These are phyloP conservation scores for Podospora pseudocomata DNA, from an alignment of 495 filamentous ascomycete genomes.

Conservation along the genomic window DNA sequence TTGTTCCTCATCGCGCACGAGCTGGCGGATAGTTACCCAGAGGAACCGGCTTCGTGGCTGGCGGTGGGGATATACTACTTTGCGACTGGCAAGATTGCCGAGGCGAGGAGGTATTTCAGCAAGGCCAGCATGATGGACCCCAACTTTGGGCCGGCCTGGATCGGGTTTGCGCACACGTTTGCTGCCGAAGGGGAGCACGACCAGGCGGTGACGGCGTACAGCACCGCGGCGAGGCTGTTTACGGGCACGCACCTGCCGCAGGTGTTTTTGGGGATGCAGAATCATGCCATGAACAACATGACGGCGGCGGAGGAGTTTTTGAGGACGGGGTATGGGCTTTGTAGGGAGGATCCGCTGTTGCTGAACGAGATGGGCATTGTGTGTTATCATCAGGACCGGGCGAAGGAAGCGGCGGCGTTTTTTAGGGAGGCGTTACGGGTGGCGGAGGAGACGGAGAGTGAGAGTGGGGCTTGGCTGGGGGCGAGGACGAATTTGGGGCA, in stretches of 20 bases:
- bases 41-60: slow-evolving; percentile 86
- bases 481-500: slow-evolving; percentile 87
- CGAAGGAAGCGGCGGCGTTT: slow-evolving; percentile 64
- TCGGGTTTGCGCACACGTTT: slow-evolving; percentile 98
- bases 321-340: slow-evolving; percentile 74
- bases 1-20: slow-evolving; percentile 94
- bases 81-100: slow-evolving; percentile 79
- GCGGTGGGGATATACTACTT: slow-evolving; percentile 97
- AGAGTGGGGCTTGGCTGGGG: slow-evolving; percentile 79
- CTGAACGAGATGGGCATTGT: slow-evolving; percentile 95
- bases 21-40: slow-evolving; percentile 85
- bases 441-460: slow-evolving; percentile 74
- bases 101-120: slow-evolving; percentile 91
- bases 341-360: slow-evolving; percentile 77
- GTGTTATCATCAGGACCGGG: slow-evolving; percentile 83
- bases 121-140: slow-evolving; percentile 97
- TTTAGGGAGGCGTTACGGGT: slow-evolving; percentile 73
- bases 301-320: slow-evolving; percentile 93
- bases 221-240: slow-evolving; percentile 90
- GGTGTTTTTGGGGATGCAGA: slow-evolving; percentile 97
- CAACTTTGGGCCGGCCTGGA: slow-evolving; percentile 97
- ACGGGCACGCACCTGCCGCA: slow-evolving; percentile 96
- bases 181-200: slow-evolving; percentile 99
- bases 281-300: slow-evolving; percentile 92
- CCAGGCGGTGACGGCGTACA: slow-evolving; percentile 97